These are phyloP conservation scores for Neodidymelliopsis sp. DNA, from an alignment of 2,329 filamentous ascomycete genomes.

Conservation along the genomic window DNA sequence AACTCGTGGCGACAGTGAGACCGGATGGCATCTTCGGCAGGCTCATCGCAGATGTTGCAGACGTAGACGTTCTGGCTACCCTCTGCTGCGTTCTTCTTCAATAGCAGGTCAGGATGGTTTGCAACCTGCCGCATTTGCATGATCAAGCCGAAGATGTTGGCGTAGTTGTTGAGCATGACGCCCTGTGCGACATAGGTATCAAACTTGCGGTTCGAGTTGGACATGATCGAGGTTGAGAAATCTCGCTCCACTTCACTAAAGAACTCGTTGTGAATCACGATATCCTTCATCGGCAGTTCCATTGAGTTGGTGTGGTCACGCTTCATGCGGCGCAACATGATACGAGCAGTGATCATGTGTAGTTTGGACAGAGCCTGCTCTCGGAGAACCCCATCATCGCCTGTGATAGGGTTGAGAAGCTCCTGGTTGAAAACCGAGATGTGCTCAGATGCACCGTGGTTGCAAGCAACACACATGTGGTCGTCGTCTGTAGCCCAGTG, in stretches of 20 bases:
- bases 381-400: conserved; percentile 62
- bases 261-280: conserved; percentile 91
- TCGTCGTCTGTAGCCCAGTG: conserved; percentile 83
- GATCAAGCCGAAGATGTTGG: conserved; percentile 98
- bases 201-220: conserved; percentile 84
- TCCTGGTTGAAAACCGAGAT: conserved; percentile 94
- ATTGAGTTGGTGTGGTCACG: conserved; percentile 92
- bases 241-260: conserved; percentile 97
- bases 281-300: conserved; percentile 95
- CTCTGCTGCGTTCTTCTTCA: conserved; percentile 80
- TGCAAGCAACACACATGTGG: conserved; percentile 74
- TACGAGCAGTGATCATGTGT: conserved; percentile 85
- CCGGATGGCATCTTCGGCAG: conserved; percentile 91
- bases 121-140: conserved; percentile 99
- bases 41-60: conserved; percentile 95
- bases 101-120: conserved; percentile 91
- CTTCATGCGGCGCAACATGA: conserved; percentile 96
- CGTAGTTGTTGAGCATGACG: conserved; percentile 87
- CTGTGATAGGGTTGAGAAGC: conserved; percentile 78
- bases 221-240: conserved; percentile 96
- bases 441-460: conserved; percentile 69
- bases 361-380: conserved; percentile 79
- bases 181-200: conserved; percentile 95
- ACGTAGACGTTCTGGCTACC: conserved; percentile 90
- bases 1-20: conserved; percentile 95